These are phyloP conservation scores for Camellia lanceoleosa DNA, from an alignment of 148 eudicot species.

Conservation along the genomic window DNA sequence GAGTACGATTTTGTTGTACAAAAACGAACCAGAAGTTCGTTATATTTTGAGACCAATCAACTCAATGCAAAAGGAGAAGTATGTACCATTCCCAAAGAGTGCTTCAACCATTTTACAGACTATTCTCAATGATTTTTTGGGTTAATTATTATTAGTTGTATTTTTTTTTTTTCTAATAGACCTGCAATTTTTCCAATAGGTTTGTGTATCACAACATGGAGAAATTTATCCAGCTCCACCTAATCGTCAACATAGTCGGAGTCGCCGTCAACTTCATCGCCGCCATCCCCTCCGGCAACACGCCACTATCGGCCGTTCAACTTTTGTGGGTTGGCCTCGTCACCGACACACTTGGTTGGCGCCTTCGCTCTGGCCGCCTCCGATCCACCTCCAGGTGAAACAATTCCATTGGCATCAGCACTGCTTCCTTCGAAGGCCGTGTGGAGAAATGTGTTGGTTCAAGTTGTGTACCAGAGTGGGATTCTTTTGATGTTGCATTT, in stretches of 20 bases:
- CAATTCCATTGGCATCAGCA: neutral
- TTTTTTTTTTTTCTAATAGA: too few species aligned
- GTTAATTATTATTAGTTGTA: too few species aligned
- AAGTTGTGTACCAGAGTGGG: neutral
- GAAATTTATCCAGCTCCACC: neutral
- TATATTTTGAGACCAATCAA: too few species aligned
- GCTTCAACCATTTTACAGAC: too few species aligned
- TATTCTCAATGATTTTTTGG: too few species aligned
- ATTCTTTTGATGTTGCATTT: neutral
- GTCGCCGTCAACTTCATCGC: neutral
- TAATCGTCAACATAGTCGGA: neutral
- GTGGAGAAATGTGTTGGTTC: neutral
- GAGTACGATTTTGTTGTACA: too few species aligned
- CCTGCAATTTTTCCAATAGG: too few species aligned
- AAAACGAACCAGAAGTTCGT: too few species aligned
- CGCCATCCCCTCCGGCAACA: neutral
- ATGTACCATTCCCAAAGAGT: too few species aligned
- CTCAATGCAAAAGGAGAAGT: too few species aligned
- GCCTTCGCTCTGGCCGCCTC: neutral
- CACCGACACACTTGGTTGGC: neutral
- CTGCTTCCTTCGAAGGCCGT: neutral
- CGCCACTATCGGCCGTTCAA: neutral
- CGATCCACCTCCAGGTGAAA: neutral
- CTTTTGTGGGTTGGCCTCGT: neutral
- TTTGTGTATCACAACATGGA: too few species aligned